Percentiles rank a stretch among this genome's conserved stretches.
These are phyloP conservation scores for Phytophthora hybrid DNA, from an alignment of 352 stramenopile genomes.

Conservation along the genomic window DNA sequence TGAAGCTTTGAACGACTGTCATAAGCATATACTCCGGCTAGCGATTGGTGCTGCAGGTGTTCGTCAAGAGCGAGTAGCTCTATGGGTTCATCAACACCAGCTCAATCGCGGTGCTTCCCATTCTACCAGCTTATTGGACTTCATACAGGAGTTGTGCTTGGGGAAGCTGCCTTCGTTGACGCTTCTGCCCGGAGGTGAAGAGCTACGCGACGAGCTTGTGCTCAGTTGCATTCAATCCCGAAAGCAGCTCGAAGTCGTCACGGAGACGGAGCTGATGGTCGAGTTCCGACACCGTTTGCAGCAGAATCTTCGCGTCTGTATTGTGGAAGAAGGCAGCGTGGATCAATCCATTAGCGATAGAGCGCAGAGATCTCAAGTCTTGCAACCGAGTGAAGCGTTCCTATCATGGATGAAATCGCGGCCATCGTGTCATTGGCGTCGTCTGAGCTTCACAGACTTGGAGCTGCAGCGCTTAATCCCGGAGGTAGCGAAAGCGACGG, in stretches of 20 bases:
- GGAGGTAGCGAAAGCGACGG: constrained; percentile 17
- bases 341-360: not conserved
- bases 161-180: constrained; percentile 47
- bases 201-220: constrained; percentile 47
- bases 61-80: constrained; percentile 45
- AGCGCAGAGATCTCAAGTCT: not conserved
- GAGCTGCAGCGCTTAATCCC: constrained; percentile 21
- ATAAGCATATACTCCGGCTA: constrained; percentile 4
- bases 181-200: constrained; percentile 35
- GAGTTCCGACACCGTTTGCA: constrained; percentile 45
- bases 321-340: constrained; percentile 35
- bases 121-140: constrained; percentile 23
- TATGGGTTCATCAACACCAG: constrained; percentile 42
- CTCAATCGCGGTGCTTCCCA: not conserved
- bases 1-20: not conserved
- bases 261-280: constrained; percentile 38
- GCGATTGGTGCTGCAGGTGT: constrained; percentile 38
- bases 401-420: constrained; percentile 32
- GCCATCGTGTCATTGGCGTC: constrained; percentile 36
- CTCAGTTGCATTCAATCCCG: constrained; percentile 49
- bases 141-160: constrained; percentile 48
- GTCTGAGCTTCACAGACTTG: constrained; percentile 15
- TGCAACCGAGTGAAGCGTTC: not conserved
- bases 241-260: constrained; percentile 41
- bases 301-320: constrained; percentile 55